A percentile compares a stretch with the other conserved stretches of the same genome.
Conservation (phyloP, 2,329 filamentous ascomycete species). For the Pezizomycotina sp. region DNA sequence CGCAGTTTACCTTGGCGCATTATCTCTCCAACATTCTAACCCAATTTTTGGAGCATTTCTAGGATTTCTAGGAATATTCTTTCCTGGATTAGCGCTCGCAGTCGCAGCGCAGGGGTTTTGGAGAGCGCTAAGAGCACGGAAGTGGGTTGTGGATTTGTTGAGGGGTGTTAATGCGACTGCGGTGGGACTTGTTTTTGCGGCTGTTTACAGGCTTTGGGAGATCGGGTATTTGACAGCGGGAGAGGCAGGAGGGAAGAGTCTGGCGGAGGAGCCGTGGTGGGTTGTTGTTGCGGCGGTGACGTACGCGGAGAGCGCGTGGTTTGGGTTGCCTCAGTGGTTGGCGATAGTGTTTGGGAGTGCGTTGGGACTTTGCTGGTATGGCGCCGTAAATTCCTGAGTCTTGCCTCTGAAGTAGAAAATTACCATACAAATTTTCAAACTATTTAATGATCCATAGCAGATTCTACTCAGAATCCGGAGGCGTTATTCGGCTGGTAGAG, state of each 20-base stretch:
- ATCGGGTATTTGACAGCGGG: slow-evolving; percentile 42
- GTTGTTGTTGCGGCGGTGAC: slow-evolving; percentile 39
- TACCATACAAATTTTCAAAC: no score
- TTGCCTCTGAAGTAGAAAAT: no score
- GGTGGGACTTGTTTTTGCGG: slow-evolving; percentile 46
- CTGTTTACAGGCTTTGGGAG: slow-evolving; percentile 47
- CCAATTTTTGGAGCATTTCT: slow-evolving; percentile 36
- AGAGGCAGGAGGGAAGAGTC: slow-evolving; percentile 35
- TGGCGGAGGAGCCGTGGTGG: slow-evolving; percentile 47
- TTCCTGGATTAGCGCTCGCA: slow-evolving; percentile 35
- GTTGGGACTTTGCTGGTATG: slow-evolving; percentile 18
- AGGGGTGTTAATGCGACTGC: slow-evolving; percentile 44
- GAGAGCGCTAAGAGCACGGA: slow-evolving; percentile 34
- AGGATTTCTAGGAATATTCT: slow-evolving; percentile 39
- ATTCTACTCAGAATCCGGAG: no score
- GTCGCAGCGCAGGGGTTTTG: slow-evolving; percentile 41
- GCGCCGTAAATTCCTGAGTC: slow-evolving; percentile 15
- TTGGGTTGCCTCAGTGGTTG: slow-evolving; percentile 15
- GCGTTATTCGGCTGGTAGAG: no score
- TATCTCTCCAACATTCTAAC: slow-evolving; percentile 30
- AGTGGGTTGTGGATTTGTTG: slow-evolving; percentile 36
- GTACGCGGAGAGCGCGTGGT: slow-evolving; percentile 17
- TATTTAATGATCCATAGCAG: no score
- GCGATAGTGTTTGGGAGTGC: slow-evolving; percentile 19
- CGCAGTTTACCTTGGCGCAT: slow-evolving; percentile 39